Evolutionary conservation across 495 filamentous ascomycete species (phyloP).

Genomic region (Daldinia concentrica): DNA sequence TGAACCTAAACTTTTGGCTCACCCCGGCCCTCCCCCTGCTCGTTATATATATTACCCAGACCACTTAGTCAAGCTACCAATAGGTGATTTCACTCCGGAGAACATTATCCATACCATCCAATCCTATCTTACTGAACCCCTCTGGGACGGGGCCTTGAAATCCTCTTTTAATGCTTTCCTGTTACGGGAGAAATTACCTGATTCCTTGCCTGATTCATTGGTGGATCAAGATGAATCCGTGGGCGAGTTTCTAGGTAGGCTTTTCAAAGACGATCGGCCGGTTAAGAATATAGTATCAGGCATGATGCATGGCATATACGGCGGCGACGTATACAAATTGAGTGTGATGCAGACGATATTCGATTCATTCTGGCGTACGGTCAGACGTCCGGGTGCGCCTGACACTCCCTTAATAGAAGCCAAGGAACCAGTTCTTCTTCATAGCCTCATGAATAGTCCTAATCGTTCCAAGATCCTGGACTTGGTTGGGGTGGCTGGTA

Average conservation of each 20-base stretch:
- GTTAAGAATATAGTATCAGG: conserved; percentile 82
- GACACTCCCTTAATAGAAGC: background rate
- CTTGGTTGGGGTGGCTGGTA: conserved; percentile 28
- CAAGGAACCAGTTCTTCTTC: conserved; percentile 26
- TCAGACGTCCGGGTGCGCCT: background rate
- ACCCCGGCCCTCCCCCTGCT: conserved; percentile 61
- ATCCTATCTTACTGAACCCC: conserved; percentile 66
- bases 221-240: conserved; percentile 72
- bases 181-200: no score
- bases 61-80: conserved; percentile 78
- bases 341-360: conserved; percentile 67
- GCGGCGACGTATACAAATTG: conserved; percentile 85
- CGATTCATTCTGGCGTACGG: conserved; percentile 9
- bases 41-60: conserved; percentile 96
- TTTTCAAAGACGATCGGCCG: conserved; percentile 61
- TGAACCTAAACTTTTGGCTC: conserved; percentile 63
- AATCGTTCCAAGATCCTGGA: conserved; percentile 28
- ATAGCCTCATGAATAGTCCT: conserved; percentile 24
- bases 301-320: conserved; percentile 89
- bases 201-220: background rate
- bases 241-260: conserved; percentile 69
- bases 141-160: conserved; percentile 63
- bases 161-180: conserved; percentile 48
- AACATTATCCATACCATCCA: conserved; percentile 28
- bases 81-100: conserved; percentile 43